Conservation (phyloP, 2,329 filamentous ascomycete genomes). For the Biscogniauxia marginata region DNA sequence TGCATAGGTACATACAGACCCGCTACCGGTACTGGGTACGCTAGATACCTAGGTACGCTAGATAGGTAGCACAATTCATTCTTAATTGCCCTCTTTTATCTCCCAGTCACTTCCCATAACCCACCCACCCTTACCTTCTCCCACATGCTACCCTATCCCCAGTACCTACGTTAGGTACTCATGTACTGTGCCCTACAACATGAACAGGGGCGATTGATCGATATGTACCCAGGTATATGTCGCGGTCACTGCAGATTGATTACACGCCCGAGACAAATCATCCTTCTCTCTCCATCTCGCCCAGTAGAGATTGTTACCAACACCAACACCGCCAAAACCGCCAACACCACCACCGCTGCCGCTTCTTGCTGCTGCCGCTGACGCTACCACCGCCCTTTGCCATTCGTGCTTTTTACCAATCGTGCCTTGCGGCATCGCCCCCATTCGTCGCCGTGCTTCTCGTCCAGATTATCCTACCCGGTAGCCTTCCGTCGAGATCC, state of each 20-base stretch:
- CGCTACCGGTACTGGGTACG: neutral
- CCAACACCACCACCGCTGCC: neutral
- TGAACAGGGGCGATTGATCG: neutral
- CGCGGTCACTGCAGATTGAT: neutral
- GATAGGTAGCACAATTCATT: neutral
- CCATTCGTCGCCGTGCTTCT: slow-evolving; percentile 20
- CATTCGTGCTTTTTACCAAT: slow-evolving; percentile 11
- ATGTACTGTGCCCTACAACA: neutral
- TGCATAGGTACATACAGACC: neutral
- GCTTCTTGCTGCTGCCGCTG: no score
- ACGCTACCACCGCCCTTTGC: slow-evolving; percentile 1
- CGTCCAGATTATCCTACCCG: slow-evolving; percentile 16
- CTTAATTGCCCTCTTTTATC: neutral
- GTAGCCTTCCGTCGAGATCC: slow-evolving; percentile 21
- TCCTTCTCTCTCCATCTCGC: neutral
- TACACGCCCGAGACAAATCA: neutral
- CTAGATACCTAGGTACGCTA: neutral
- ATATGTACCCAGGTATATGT: neutral
- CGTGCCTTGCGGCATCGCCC: slow-evolving; percentile 13
- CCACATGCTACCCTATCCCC: neutral
- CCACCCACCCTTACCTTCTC: no score
- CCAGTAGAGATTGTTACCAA: neutral
- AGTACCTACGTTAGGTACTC: neutral
- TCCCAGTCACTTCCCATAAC: neutral
- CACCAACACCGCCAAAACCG: neutral